Conservation (phyloP, 805 yeast species). For the Wickerhamiella kurtzmanii region DNA sequence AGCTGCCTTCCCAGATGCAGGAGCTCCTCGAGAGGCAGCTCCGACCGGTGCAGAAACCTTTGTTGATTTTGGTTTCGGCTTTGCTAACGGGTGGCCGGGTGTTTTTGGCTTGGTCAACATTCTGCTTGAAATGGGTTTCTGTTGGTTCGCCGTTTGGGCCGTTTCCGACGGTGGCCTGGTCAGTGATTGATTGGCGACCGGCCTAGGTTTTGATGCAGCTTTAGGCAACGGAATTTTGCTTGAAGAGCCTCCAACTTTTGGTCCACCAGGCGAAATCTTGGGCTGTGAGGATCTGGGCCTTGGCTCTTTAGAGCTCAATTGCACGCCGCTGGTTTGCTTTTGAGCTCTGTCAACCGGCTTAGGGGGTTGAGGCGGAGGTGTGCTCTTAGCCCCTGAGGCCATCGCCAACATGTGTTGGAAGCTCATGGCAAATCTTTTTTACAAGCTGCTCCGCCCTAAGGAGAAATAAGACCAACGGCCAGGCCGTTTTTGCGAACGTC, state of each 20-base stretch:
- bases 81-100: not conserved
- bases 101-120: not conserved
- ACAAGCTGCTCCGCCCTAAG: not conserved
- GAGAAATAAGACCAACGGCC: not conserved
- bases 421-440: slow-evolving; percentile 13
- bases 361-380: not conserved
- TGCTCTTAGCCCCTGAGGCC: slow-evolving; percentile 9
- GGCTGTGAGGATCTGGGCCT: too few relatives aligned
- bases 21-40: slow-evolving; percentile 1
- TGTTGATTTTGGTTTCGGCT: not conserved
- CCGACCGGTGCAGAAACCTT: not conserved
- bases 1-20: slow-evolving; percentile 5
- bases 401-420: slow-evolving; percentile 16
- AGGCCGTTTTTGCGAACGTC: slow-evolving; percentile 1
- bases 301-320: too few relatives aligned
- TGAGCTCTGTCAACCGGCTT: slow-evolving; percentile 1
- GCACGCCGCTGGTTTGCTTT: too few relatives aligned
- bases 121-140: too few relatives aligned
- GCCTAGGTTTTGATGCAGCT: too few relatives aligned
- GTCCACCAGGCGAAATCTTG: too few relatives aligned
- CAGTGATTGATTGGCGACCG: too few relatives aligned
- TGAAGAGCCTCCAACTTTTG: too few relatives aligned
- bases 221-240: too few relatives aligned
- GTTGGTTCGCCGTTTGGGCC: too few relatives aligned
- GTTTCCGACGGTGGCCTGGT: too few relatives aligned